A percentile compares a stretch with the other conserved stretches of the same genome.
Evolutionary conservation across 2,329 filamentous ascomycete genomes (phyloP).

Genomic region (Cladosporium sp.): DNA sequence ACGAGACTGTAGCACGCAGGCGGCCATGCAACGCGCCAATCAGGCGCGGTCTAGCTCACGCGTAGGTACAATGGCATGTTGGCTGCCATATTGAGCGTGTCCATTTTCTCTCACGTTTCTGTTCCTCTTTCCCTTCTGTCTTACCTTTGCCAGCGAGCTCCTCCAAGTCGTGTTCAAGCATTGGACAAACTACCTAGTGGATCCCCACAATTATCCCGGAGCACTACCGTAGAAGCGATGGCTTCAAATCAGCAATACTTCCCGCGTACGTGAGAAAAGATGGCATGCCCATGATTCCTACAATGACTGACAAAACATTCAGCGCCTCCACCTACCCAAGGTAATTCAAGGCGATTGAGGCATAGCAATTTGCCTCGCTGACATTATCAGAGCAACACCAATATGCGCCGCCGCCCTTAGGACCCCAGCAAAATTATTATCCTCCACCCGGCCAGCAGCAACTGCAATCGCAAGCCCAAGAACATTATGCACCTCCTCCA

Average conservation of each 20-base stretch:
- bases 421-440: slow-evolving; percentile 20
- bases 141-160: not conserved
- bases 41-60: not conserved
- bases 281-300: not conserved
- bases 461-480: slow-evolving; percentile 13
- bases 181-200: no score
- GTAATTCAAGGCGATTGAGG: not conserved
- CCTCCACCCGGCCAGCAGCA: slow-evolving; percentile 23
- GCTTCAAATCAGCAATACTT: slow-evolving; percentile 23
- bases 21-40: not conserved
- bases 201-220: no score
- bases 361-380: not conserved
- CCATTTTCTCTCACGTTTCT: not conserved
- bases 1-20: not conserved
- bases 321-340: slow-evolving; percentile 17
- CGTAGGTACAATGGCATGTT: not conserved
- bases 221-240: not conserved
- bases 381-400: slow-evolving; percentile 17
- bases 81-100: no score
- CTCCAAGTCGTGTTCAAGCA: no score
- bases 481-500: slow-evolving; percentile 22
- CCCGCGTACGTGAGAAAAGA: slow-evolving; percentile 21
- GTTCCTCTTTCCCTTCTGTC: not conserved
- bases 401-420: slow-evolving; percentile 16
- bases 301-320: not conserved